Evolutionary conservation across 2,329 filamentous ascomycete genomes (phyloP).

Genomic region (Hypoxylon sp.): DNA sequence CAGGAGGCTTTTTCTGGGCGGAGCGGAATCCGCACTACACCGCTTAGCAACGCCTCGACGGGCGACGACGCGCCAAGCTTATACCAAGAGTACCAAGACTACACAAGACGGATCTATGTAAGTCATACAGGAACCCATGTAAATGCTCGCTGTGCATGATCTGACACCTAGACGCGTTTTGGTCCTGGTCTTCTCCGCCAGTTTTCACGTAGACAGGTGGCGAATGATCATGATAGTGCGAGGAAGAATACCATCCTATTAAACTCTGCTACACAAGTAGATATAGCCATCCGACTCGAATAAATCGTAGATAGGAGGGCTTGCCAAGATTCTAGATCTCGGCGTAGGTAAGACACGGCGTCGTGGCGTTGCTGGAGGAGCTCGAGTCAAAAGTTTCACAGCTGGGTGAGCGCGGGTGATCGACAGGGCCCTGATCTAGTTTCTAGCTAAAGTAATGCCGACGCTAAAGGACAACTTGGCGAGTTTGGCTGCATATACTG

Average conservation of each 20-base stretch:
- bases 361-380: slow-evolving; percentile 26
- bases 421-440: slow-evolving; percentile 37
- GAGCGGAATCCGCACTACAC: slow-evolving; percentile 34
- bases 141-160: slow-evolving; percentile 13
- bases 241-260: neutral
- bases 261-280: neutral
- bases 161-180: slow-evolving; percentile 9
- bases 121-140: slow-evolving; percentile 36
- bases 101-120: slow-evolving; percentile 38
- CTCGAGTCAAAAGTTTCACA: slow-evolving; percentile 30
- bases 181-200: slow-evolving; percentile 4
- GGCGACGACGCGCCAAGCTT: slow-evolving; percentile 36
- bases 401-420: slow-evolving; percentile 36
- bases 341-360: slow-evolving; percentile 27
- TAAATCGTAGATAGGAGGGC: slow-evolving; percentile 2
- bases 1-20: slow-evolving; percentile 36
- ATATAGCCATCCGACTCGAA: neutral
- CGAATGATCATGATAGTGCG: neutral
- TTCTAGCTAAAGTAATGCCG: slow-evolving; percentile 33
- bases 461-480: slow-evolving; percentile 34
- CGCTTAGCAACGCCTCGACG: slow-evolving; percentile 16
- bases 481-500: slow-evolving; percentile 40
- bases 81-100: slow-evolving; percentile 42
- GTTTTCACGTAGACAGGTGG: neutral
- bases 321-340: slow-evolving; percentile 31